Evolutionary conservation across 2,329 filamentous ascomycete species (phyloP), one percentile per base, ranked within the genome.

Genomic region (Aspergillus sp.): DNA sequence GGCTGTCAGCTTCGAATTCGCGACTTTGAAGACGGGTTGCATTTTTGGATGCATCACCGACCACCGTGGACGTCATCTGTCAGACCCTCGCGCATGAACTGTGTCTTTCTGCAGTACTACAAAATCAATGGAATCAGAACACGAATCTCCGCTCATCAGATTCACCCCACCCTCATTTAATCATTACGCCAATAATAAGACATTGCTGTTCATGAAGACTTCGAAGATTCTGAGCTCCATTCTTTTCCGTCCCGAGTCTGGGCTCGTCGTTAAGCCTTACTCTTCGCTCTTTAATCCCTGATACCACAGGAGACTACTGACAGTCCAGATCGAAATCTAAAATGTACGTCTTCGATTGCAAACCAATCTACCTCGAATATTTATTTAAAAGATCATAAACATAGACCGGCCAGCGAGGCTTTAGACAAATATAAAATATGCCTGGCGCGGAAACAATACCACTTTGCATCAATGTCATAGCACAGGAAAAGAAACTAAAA

Each of bases 291-390:
- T n/a, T 13, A 33, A 15, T 17, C n/a, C 20, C 13, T n/a, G 22
- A 20, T 20, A 20, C 20, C 20, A 20, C 20, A 20, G 20, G 20
- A 27, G 13, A 27, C 9, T 22, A 24, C 42, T 27, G 22, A 44
- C 40, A 22, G 39, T 52, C 40, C 27, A 52, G 40, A 44, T 9
- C 12, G 27, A 33, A 53, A 46, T 34, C 19, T 34, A 54, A 12
- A 34, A 33, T 47, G 40, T 50, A 52, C 34, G 27, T 6, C 20
- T 53, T 48, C 42, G 42, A 53, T 49, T 51, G 13, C 41, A 27
- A 48, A 46, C 41, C 49, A 53, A 57, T 58, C 46, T 58, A 58
- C 33, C 27, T 54, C 46, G 22, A 47, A 11, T 54, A 58, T 51
- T 46, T 54, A 57, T 20, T 20, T 6, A 30, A 48, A 47, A 40